These are phyloP conservation scores for Parascedosporium putredinis DNA, from an alignment of 2,329 filamentous ascomycete species.

Conservation along the genomic window DNA sequence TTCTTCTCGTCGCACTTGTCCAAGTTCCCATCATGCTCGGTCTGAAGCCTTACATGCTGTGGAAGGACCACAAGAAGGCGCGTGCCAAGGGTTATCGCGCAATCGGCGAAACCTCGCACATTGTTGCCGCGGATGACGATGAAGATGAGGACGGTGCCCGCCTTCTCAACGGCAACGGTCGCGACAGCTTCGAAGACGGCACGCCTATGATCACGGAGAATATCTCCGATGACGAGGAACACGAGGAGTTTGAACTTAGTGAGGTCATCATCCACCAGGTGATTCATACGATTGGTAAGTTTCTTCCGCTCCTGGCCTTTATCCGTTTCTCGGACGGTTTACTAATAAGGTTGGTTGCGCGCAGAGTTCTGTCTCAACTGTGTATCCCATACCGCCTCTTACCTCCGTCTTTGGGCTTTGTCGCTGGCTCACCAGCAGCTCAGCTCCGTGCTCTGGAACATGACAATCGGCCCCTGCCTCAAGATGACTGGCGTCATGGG, in stretches of 20 bases:
- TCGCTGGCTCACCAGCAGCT: constrained; percentile 97
- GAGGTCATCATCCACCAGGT: constrained; percentile 99
- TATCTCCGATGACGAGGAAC: constrained; percentile 52
- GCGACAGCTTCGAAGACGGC: constrained; percentile 43
- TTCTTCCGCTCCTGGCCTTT: too few relatives aligned
- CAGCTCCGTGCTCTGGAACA: constrained; percentile 88
- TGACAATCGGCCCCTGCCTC: constrained; percentile 81
- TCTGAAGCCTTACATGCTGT: constrained; percentile 90
- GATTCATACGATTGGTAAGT: constrained; percentile 93
- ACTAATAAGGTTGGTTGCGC: constrained; percentile 18
- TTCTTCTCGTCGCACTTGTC: constrained; percentile 70
- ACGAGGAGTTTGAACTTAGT: constrained; percentile 94
- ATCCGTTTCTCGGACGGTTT: not conserved
- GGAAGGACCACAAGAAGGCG: constrained; percentile 85
- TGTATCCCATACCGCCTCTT: constrained; percentile 96
- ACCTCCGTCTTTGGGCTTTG: constrained; percentile 94
- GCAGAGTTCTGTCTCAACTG: constrained; percentile 97
- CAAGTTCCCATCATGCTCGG: constrained; percentile 90
- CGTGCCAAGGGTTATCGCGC: constrained; percentile 84
- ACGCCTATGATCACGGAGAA: constrained; percentile 84
- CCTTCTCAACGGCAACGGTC: constrained; percentile 32
- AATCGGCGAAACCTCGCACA: constrained; percentile 77
- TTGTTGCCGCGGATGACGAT: constrained; percentile 85
- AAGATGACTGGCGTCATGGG: constrained; percentile 54
- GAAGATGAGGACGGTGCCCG: constrained; percentile 55